A percentile compares a stretch with the other conserved stretches of the same genome.
These are phyloP conservation scores for Claviceps citrina DNA, from an alignment of 2,329 filamentous ascomycete genomes.

Conservation along the genomic window DNA sequence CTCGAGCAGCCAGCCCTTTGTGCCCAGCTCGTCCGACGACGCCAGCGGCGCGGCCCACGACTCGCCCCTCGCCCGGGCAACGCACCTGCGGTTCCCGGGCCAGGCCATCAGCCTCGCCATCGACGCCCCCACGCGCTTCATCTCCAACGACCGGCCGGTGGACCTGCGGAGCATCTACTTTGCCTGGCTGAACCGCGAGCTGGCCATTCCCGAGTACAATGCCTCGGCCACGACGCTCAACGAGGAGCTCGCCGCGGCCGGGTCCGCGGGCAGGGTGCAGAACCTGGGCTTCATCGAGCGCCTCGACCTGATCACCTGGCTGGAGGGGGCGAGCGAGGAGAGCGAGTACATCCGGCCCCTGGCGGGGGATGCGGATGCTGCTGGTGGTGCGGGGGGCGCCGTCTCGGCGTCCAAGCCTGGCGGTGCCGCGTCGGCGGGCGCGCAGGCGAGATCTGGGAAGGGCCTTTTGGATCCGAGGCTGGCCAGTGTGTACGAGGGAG, in stretches of 20 bases:
- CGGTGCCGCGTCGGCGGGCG: constrained; percentile 27
- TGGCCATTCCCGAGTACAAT: constrained; percentile 82
- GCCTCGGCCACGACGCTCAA: constrained; percentile 67
- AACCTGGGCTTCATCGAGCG: constrained; percentile 86
- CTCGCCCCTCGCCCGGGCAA: constrained; percentile 57
- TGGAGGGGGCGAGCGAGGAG: constrained; percentile 78
- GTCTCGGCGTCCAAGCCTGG: constrained; percentile 20
- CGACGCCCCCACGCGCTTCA: constrained; percentile 67
- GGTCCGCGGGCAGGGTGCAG: constrained; percentile 54
- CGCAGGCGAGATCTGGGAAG: constrained; percentile 40
- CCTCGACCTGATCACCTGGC: constrained; percentile 81
- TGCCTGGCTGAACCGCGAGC: constrained; percentile 86
- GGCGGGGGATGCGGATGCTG: constrained; percentile 42
- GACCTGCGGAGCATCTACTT: constrained; percentile 93
- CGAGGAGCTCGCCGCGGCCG: constrained; percentile 51
- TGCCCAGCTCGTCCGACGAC: constrained; percentile 58
- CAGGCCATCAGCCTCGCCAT: constrained; percentile 50
- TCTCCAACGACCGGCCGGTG: constrained; percentile 58
- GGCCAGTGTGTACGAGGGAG: constrained; percentile 77
- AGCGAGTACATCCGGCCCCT: constrained; percentile 85
- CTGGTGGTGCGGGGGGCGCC: constrained; percentile 21
- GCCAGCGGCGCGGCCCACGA: constrained; percentile 39
- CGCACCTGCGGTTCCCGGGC: constrained; percentile 59
- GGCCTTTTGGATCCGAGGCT: constrained; percentile 64
- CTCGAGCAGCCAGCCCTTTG: constrained; percentile 50